A percentile compares a stretch with the other conserved stretches of the same genome.
Conservation (phyloP, 352 stramenopile species). For the Phytophthora hibernalis region DNA sequence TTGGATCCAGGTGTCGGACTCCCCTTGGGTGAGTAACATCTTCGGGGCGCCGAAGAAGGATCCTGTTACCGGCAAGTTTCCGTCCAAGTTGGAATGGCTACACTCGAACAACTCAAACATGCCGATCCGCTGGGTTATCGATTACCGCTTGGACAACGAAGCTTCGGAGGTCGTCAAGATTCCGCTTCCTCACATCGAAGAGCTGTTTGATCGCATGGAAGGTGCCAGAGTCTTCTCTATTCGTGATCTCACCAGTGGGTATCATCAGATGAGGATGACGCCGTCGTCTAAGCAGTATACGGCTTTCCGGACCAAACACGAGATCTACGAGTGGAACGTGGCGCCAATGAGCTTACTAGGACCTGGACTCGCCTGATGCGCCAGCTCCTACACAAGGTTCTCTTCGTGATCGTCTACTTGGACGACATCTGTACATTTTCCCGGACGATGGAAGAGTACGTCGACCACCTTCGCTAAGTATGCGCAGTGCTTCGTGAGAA, state of each 20-base stretch:
- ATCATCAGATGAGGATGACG: neutral
- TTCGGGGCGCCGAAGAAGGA: neutral
- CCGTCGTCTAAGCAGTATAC: neutral
- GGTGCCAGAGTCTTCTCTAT: no score
- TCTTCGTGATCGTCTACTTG: no score
- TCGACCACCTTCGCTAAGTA: no score
- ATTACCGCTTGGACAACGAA: neutral
- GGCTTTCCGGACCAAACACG: no score
- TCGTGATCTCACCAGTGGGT: neutral
- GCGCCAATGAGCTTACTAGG: no score
- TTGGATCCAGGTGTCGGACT: neutral
- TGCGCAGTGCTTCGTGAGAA: no score
- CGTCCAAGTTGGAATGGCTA: neutral
- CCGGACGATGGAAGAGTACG: no score
- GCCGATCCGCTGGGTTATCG: neutral
- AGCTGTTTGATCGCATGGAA: conserved; percentile 19
- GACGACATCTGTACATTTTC: no score
- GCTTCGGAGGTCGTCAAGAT: conserved; percentile 14
- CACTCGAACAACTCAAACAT: neutral
- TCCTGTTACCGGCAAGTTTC: neutral
- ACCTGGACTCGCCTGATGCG: no score
- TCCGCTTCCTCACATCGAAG: conserved; percentile 17
- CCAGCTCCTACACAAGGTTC: no score
- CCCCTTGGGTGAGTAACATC: neutral
- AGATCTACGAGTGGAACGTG: no score